A percentile compares a stretch with the other conserved stretches of the same genome.
phyloP scores from a whole-genome alignment of 2,329 filamentous ascomycete genomes.

The Fusarium bactridioides region DNA sequence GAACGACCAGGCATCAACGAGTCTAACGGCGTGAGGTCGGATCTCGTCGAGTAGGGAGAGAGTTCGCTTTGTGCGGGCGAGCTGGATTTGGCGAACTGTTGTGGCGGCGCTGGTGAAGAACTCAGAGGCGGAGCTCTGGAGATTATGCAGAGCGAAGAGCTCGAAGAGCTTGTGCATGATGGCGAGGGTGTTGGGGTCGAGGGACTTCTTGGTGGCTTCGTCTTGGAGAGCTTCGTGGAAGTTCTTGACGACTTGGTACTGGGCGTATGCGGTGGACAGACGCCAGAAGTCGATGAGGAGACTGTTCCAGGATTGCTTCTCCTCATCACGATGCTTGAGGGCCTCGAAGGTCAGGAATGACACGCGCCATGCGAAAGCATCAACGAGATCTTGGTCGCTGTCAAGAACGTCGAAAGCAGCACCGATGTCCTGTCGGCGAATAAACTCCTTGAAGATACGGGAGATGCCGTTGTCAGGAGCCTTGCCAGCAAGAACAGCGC shows the following conservation, averaged over 20 bases:
- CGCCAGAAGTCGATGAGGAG: conserved; percentile 82
- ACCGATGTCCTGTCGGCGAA: conserved; percentile 71
- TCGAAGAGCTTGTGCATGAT: conserved; percentile 79
- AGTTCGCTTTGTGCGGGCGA: conserved; percentile 71
- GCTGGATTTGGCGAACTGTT: conserved; percentile 75
- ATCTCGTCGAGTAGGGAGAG: conserved; percentile 76
- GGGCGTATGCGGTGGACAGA: conserved; percentile 76
- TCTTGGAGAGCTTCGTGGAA: conserved; percentile 61
- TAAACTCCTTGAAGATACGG: conserved; percentile 70
- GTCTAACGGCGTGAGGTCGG: conserved; percentile 73
- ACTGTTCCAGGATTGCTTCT: conserved; percentile 81
- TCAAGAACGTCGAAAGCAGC: conserved; percentile 79
- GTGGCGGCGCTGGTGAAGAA: conserved; percentile 76
- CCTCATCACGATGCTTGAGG: conserved; percentile 75
- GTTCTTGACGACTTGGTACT: conserved; percentile 81
- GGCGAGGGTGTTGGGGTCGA: conserved; percentile 64
- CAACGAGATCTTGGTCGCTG: conserved; percentile 73
- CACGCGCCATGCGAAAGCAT: conserved; percentile 78
- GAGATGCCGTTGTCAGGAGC: conserved; percentile 49
- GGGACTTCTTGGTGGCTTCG: conserved; percentile 57
- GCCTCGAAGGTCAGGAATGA: conserved; percentile 79
- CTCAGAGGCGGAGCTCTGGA: conserved; percentile 74
- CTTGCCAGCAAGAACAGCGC: conserved; percentile 71
- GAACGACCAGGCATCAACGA: conserved; percentile 80
- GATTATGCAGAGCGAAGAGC: conserved; percentile 73